These are phyloP conservation scores for Cerioporus squamosus DNA, from an alignment of 1,284 basidiomycete genomes.

Conservation along the genomic window DNA sequence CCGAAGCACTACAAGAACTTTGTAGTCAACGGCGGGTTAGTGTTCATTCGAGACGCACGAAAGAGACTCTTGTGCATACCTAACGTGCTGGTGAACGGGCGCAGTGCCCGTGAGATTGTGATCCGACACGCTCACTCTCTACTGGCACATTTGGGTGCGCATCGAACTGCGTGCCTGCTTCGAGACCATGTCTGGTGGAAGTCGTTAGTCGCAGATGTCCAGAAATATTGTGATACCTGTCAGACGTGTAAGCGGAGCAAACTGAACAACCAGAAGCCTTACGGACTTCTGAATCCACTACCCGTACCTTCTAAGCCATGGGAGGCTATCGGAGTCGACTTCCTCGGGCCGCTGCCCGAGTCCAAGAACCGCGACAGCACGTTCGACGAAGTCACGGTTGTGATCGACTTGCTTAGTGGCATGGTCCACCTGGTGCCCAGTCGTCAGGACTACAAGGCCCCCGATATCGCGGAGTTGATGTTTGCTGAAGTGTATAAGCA, in stretches of 20 bases:
- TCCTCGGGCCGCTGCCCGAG: slow-evolving; percentile 39
- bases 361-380: slow-evolving; percentile 23
- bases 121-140: slow-evolving; percentile 33
- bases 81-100: slow-evolving; percentile 17
- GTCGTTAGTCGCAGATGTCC: slow-evolving; percentile 24
- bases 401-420: slow-evolving; percentile 38
- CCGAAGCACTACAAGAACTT: slow-evolving; percentile 20
- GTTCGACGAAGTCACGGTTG: slow-evolving; percentile 23
- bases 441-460: slow-evolving; percentile 32
- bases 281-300: slow-evolving; percentile 28
- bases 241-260: slow-evolving; percentile 29
- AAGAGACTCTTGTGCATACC: slow-evolving; percentile 28
- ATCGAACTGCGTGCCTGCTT: slow-evolving; percentile 28
- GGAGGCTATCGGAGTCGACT: slow-evolving; percentile 39
- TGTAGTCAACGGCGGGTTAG: slow-evolving; percentile 13
- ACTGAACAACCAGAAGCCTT: slow-evolving; percentile 24
- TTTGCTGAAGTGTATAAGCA: slow-evolving; percentile 41
- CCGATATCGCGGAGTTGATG: slow-evolving; percentile 42
- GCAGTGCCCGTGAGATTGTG: slow-evolving; percentile 28
- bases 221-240: slow-evolving; percentile 29
- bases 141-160: slow-evolving; percentile 30
- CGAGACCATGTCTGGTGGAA: slow-evolving; percentile 36
- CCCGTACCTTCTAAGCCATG: slow-evolving; percentile 27
- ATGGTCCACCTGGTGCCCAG: slow-evolving; percentile 36
- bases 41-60: slow-evolving; percentile 12